Percentiles rank a stretch among this genome's conserved stretches.
These are phyloP conservation scores for Populus hybrid DNA, from an alignment of 441 rosid species.

Conservation along the genomic window DNA sequence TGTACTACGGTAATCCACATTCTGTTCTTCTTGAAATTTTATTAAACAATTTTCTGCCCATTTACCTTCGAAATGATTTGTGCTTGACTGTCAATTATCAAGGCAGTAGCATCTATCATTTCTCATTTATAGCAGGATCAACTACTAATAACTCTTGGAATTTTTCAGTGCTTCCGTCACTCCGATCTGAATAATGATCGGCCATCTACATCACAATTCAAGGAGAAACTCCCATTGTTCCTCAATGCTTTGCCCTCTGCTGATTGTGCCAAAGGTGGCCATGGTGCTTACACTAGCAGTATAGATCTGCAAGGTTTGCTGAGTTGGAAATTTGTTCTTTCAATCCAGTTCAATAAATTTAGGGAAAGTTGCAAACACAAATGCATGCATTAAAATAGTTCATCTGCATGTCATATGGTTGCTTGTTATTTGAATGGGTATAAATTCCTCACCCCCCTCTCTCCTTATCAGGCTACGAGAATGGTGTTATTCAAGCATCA, in stretches of 20 bases:
- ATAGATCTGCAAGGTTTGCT: conserved; percentile 78
- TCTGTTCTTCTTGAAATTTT: conserved; percentile 8
- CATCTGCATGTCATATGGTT: not conserved
- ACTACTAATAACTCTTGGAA: conserved; percentile 21
- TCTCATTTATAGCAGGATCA: conserved; percentile 10
- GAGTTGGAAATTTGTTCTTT: conserved; percentile 16
- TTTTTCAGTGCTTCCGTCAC: conserved; percentile 87
- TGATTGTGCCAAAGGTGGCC: conserved; percentile 99
- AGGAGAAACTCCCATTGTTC: conserved; percentile 98
- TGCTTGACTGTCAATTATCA: conserved; percentile 10
- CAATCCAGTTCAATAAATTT: not conserved
- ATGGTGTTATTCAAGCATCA: conserved; percentile 81
- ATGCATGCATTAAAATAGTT: not conserved
- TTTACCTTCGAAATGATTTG: not conserved
- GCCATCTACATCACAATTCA: conserved; percentile 83
- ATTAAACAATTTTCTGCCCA: not conserved
- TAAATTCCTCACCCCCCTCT: not conserved
- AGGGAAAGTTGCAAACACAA: not conserved
- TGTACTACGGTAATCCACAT: conserved; percentile 83
- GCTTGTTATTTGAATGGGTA: not conserved
- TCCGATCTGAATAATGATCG: conserved; percentile 83
- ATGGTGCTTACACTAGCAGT: conserved; percentile 92
- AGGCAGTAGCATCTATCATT: conserved; percentile 11
- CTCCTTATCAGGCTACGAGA: conserved; percentile 61
- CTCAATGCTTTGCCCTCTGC: conserved; percentile 91